phyloP scores from a whole-genome alignment of 176 grass and related monocot genomes.

The Triticum monococcum region DNA sequence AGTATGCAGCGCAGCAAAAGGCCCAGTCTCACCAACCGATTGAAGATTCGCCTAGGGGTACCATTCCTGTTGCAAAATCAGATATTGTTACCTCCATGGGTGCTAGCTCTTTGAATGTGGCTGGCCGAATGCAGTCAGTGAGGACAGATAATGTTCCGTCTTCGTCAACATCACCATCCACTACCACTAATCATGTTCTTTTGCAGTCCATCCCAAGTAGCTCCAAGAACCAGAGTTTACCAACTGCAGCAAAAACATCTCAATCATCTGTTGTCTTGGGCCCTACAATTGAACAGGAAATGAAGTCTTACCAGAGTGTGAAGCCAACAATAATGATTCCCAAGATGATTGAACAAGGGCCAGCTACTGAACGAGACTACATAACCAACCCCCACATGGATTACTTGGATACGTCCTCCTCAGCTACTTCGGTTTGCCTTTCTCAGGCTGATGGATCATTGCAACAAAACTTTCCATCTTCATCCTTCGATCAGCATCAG shows the following conservation, averaged over 20 bases:
- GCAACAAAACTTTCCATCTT: conserved; percentile 59
- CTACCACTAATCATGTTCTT: conserved; percentile 45
- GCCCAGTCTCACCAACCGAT: conserved; percentile 41
- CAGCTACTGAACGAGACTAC: conserved; percentile 44
- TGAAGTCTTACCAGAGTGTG: conserved; percentile 37
- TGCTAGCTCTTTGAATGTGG: conserved; percentile 39
- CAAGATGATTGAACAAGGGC: conserved; percentile 52
- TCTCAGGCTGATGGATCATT: conserved; percentile 68
- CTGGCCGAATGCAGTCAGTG: conserved; percentile 32
- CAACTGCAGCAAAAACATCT: conserved; percentile 45
- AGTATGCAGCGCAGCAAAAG: conserved; percentile 38
- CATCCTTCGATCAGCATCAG: conserved; percentile 62
- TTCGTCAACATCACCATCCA: conserved; percentile 59
- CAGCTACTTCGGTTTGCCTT: conserved; percentile 73
- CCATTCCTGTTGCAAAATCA: conserved; percentile 36
- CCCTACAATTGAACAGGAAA: conserved; percentile 30
- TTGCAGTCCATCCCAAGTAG: conserved; percentile 45
- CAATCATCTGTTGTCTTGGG: conserved; percentile 56
- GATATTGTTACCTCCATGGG: conserved; percentile 39
- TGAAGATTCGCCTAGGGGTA: conserved; percentile 26
- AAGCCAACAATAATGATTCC: conserved; percentile 40
- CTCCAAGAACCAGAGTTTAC: conserved; percentile 39
- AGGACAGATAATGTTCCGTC: conserved; percentile 44
- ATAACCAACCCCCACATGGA: conserved; percentile 49
- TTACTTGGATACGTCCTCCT: conserved; percentile 76